These are phyloP conservation scores for Iris macrosiphon DNA, from an alignment of 106 monocot species.

Conservation along the genomic window DNA sequence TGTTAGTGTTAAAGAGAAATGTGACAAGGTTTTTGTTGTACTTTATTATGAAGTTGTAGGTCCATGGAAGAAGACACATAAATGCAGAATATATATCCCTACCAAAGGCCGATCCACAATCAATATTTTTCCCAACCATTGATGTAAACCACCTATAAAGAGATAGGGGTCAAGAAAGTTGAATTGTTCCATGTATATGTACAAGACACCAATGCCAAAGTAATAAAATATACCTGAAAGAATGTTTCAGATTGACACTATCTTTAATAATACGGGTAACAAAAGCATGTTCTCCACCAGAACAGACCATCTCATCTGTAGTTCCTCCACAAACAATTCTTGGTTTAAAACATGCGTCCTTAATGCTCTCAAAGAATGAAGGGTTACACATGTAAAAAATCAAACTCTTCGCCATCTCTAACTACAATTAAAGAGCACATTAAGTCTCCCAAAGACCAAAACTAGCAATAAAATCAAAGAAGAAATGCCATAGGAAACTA, in stretches of 20 bases:
- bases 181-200: background rate
- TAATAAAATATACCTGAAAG: constrained; percentile 44
- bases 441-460: no score
- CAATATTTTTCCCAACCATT: constrained; percentile 97
- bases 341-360: constrained; percentile 83
- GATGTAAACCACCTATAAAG: constrained; percentile 90
- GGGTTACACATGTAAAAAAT: constrained; percentile 99
- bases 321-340: constrained; percentile 89
- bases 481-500: no score
- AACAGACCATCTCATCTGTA: constrained; percentile 76
- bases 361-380: constrained; percentile 83
- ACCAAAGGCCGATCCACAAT: no score
- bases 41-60: no score
- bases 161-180: background rate
- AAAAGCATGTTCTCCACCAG: constrained; percentile 86
- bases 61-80: no score
- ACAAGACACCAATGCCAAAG: background rate
- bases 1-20: no score
- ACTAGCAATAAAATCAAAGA: no score
- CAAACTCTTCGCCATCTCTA: constrained; percentile 69
- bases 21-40: no score
- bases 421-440: no score
- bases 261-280: constrained; percentile 79
- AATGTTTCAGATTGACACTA: constrained; percentile 58
- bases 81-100: no score